phyloP scores from a whole-genome alignment of 2,329 filamentous ascomycete genomes.

The Calonectria crousiana region DNA sequence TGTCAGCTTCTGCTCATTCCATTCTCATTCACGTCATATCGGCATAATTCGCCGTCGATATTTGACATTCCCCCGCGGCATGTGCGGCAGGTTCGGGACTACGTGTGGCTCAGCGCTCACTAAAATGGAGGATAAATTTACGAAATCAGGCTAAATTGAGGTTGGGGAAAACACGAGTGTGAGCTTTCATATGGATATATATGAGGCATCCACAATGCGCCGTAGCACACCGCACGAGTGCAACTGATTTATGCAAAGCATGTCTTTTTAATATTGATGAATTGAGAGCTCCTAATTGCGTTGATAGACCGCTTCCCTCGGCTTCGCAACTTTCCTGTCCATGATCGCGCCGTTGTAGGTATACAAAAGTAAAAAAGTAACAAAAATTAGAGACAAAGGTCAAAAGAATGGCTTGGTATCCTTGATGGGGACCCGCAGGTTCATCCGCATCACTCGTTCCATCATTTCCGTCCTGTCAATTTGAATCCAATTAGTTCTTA shows the following conservation, averaged over 20 bases:
- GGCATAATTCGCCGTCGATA: not conserved
- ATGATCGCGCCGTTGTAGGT: conserved; percentile 30
- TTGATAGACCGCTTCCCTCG: conserved; percentile 41
- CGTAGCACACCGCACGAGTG: not conserved
- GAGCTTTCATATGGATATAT: not conserved
- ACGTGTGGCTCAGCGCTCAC: not conserved
- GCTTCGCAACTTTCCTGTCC: conserved; percentile 35
- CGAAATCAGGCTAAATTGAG: conserved; percentile 7
- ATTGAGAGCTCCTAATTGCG: conserved; percentile 38
- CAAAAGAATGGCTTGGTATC: conserved; percentile 18
- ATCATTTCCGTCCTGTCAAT: not conserved
- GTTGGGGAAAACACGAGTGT: not conserved
- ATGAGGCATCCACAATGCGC: not conserved
- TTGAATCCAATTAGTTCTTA: conserved; percentile 54
- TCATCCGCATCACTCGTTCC: not conserved
- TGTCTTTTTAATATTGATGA: conserved; percentile 35
- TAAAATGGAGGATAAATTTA: conserved; percentile 8
- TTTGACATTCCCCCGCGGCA: not conserved
- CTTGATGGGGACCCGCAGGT: not conserved
- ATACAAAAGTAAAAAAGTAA: conserved; percentile 34
- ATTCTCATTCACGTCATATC: not conserved
- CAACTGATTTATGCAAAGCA: not conserved
- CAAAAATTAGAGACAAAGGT: conserved; percentile 29
- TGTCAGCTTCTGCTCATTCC: not conserved
- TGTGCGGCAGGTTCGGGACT: not conserved